Evolutionary conservation across 148 eudicot genomes (phyloP).

Genomic region (Hydrangea macrophylla): DNA sequence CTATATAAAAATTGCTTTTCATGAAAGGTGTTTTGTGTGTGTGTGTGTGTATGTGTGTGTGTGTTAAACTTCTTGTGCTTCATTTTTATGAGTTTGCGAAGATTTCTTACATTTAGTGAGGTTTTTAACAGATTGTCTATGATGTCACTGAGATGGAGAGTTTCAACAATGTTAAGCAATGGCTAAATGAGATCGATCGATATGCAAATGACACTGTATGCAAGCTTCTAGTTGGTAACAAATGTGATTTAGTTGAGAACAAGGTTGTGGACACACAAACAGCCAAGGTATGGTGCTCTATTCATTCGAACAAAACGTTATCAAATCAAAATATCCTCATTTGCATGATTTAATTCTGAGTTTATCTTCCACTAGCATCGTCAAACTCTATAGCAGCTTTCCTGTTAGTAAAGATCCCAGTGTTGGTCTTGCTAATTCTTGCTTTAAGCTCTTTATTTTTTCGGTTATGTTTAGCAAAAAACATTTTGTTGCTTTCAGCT

Average conservation of each 20-base stretch:
- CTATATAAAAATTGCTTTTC: too few species aligned
- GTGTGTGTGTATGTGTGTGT: not conserved
- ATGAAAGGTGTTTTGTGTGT: not conserved
- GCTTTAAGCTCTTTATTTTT: too few species aligned
- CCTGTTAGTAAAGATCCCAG: not conserved
- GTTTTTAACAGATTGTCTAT: conserved; percentile 70
- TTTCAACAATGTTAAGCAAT: conserved; percentile 97
- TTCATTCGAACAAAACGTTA: not conserved
- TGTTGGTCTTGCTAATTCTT: conserved; percentile 10
- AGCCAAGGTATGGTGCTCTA: conserved; percentile 49
- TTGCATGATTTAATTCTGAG: conserved; percentile 1
- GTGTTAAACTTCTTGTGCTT: not conserved
- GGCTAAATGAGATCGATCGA: conserved; percentile 91
- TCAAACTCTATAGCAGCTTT: not conserved
- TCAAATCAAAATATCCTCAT: not conserved
- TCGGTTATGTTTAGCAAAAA: too few species aligned
- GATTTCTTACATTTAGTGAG: conserved; percentile 10
- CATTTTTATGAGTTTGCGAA: not conserved
- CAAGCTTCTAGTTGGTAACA: conserved; percentile 96
- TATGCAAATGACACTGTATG: conserved; percentile 89
- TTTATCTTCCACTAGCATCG: not conserved
- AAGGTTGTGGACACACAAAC: conserved; percentile 80
- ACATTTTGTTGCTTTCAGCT: too few species aligned
- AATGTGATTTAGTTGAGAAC: conserved; percentile 85
- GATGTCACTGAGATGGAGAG: conserved; percentile 99